Evolutionary conservation across 2,329 filamentous ascomycete genomes (phyloP).

Genomic region (Coccinonectria pachysandricola): DNA sequence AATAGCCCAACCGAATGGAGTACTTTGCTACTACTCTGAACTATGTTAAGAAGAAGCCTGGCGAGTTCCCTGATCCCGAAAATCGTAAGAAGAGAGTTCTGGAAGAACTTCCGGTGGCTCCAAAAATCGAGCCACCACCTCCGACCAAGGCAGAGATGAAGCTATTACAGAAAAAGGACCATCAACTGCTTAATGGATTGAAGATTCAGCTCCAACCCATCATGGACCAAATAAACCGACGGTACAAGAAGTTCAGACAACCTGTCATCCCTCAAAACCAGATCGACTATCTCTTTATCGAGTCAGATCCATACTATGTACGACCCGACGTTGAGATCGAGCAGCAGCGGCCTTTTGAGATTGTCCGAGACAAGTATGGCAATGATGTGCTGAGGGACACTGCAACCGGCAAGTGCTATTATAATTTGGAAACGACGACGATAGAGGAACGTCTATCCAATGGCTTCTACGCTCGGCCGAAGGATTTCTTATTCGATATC

Average conservation of each 20-base stretch:
- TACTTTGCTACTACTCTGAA: conserved; percentile 69
- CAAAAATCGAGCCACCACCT: conserved; percentile 56
- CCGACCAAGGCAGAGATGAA: conserved; percentile 72
- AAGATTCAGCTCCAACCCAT: conserved; percentile 87
- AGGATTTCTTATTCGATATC: conserved; percentile 83
- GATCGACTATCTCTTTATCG: conserved; percentile 75
- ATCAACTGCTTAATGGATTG: conserved; percentile 71
- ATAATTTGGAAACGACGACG: conserved; percentile 84
- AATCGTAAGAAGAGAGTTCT: conserved; percentile 81
- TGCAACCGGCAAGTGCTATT: conserved; percentile 74
- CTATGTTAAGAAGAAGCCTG: conserved; percentile 69
- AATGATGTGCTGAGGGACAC: conserved; percentile 67
- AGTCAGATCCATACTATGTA: conserved; percentile 66
- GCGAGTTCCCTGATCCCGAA: conserved; percentile 76
- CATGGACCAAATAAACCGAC: conserved; percentile 91
- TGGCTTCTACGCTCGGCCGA: conserved; percentile 85
- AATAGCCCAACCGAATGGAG: conserved; percentile 52
- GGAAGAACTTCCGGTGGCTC: conserved; percentile 65
- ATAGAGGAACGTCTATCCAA: conserved; percentile 97
- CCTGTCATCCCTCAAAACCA: conserved; percentile 64
- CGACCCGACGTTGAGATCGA: conserved; percentile 41
- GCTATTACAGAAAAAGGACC: conserved; percentile 70
- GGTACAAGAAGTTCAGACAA: conserved; percentile 79
- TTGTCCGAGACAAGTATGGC: conserved; percentile 69
- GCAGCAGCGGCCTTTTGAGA: conserved; percentile 65